Percentiles rank a stretch among this genome's conserved stretches.
Conservation (phyloP, 2,329 filamentous ascomycete genomes). For the Trichophyton simii region DNA sequence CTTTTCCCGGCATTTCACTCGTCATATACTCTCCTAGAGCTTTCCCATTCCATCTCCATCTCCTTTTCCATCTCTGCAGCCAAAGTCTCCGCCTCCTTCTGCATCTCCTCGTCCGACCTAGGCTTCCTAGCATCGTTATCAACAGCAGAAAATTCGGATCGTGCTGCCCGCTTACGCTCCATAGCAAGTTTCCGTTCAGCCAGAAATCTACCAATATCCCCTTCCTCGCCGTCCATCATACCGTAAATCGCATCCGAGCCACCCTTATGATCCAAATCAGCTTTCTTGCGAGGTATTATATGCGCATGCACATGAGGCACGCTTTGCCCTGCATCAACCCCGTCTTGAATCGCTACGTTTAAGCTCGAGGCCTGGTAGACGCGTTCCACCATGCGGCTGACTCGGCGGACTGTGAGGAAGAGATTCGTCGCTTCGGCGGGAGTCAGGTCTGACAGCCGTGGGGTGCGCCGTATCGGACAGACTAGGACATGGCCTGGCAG, state of each 20-base stretch:
- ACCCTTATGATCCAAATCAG: slow-evolving; percentile 45
- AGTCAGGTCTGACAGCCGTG: slow-evolving; percentile 63
- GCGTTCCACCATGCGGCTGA: slow-evolving; percentile 60
- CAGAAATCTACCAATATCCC: slow-evolving; percentile 63
- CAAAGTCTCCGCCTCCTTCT: slow-evolving; percentile 59
- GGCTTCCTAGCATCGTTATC: slow-evolving; percentile 59
- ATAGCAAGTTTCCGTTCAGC: slow-evolving; percentile 38
- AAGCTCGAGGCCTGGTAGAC: slow-evolving; percentile 58
- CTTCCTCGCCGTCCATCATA: slow-evolving; percentile 69
- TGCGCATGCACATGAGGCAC: slow-evolving; percentile 90
- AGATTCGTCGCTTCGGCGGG: slow-evolving; percentile 66
- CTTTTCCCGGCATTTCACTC: not conserved
- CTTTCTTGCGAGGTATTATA: slow-evolving; percentile 60
- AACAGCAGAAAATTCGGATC: slow-evolving; percentile 48
- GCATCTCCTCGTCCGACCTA: slow-evolving; percentile 64
- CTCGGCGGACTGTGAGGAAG: slow-evolving; percentile 71
- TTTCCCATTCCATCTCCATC: slow-evolving; percentile 5
- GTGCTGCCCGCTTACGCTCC: not conserved
- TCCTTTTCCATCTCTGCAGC: slow-evolving; percentile 41
- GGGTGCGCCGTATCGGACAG: slow-evolving; percentile 58
- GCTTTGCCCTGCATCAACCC: slow-evolving; percentile 78
- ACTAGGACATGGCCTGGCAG: slow-evolving; percentile 88
- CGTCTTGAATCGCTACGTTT: slow-evolving; percentile 94
- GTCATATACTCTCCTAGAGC: not conserved
- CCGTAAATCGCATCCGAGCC: slow-evolving; percentile 67